phyloP scores from a whole-genome alignment of 352 stramenopile species.

The Globisporangium middletonii region DNA sequence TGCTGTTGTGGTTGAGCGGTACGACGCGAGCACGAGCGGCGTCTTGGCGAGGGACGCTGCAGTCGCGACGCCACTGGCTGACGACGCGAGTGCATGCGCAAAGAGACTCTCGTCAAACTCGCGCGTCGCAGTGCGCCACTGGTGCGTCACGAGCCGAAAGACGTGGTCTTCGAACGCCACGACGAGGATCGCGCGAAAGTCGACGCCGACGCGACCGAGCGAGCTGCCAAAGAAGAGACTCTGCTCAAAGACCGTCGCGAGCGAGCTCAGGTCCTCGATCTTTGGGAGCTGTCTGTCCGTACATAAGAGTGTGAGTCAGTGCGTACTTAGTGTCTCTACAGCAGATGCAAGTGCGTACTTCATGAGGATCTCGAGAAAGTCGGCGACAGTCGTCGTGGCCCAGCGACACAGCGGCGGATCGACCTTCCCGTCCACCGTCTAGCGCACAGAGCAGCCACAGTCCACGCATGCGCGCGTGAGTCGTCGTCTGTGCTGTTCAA shows the following conservation, averaged over 20 bases:
- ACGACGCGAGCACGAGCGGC: constrained; percentile 66
- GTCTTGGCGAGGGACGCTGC: constrained; percentile 31
- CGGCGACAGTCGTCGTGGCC: constrained; percentile 70
- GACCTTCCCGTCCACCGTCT: constrained; percentile 74
- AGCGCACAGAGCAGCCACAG: constrained; percentile 1
- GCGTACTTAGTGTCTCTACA: not conserved
- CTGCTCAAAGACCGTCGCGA: constrained; percentile 77
- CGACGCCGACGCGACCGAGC: constrained; percentile 69
- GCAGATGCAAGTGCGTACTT: constrained; percentile 29
- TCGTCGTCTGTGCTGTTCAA: not conserved
- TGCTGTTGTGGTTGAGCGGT: constrained; percentile 27
- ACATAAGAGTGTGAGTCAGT: not conserved
- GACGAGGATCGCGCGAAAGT: constrained; percentile 76
- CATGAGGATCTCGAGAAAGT: constrained; percentile 79
- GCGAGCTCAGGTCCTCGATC: constrained; percentile 77
- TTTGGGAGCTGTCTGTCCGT: constrained; percentile 65
- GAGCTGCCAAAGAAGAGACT: constrained; percentile 84
- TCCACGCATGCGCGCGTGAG: not conserved
- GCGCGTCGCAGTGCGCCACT: constrained; percentile 44
- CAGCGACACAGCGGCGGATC: constrained; percentile 74
- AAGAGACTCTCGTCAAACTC: constrained; percentile 63
- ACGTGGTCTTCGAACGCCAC: constrained; percentile 84
- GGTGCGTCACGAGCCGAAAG: constrained; percentile 50
- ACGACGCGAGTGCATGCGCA: constrained; percentile 23
- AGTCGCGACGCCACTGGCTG: not conserved